Conservation (phyloP, 768 basidiomycete genomes). For the Chalciporus sphaerocephalus region DNA sequence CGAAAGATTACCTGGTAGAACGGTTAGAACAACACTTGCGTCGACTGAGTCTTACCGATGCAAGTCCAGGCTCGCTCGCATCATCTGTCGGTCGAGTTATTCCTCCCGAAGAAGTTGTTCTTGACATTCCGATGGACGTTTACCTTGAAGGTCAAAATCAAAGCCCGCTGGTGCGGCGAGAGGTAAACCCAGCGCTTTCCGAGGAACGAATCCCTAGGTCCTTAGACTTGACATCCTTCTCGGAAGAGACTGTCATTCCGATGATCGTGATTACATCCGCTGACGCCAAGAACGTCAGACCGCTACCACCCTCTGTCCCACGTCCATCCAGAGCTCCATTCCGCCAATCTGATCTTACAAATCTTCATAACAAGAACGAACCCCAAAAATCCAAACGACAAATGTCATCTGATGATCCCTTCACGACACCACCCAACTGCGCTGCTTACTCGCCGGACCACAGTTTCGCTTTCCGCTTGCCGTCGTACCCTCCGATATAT, state of each 20-base stretch:
- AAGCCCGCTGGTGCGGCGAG: background rate
- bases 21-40: slow-evolving; percentile 17
- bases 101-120: background rate
- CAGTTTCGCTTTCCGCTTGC: slow-evolving; percentile 12
- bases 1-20: slow-evolving; percentile 18
- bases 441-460: background rate
- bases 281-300: slow-evolving; percentile 22
- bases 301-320: slow-evolving; percentile 11
- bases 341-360: slow-evolving; percentile 5
- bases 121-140: slow-evolving; percentile 7
- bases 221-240: background rate
- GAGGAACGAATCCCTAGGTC: background rate
- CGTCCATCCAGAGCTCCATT: slow-evolving; percentile 15
- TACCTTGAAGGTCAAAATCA: background rate
- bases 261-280: slow-evolving; percentile 25
- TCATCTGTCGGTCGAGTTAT: background rate
- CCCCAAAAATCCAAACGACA: background rate
- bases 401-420: slow-evolving; percentile 13
- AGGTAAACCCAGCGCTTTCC: background rate
- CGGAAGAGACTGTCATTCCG: slow-evolving; percentile 12
- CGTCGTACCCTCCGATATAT: slow-evolving; percentile 5
- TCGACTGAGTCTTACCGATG: slow-evolving; percentile 16
- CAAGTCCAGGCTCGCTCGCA: slow-evolving; percentile 3
- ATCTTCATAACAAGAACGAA: slow-evolving; percentile 6
- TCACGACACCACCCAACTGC: background rate